phyloP scores from a whole-genome alignment of 495 filamentous ascomycete genomes.

The Xylaria venustula region DNA sequence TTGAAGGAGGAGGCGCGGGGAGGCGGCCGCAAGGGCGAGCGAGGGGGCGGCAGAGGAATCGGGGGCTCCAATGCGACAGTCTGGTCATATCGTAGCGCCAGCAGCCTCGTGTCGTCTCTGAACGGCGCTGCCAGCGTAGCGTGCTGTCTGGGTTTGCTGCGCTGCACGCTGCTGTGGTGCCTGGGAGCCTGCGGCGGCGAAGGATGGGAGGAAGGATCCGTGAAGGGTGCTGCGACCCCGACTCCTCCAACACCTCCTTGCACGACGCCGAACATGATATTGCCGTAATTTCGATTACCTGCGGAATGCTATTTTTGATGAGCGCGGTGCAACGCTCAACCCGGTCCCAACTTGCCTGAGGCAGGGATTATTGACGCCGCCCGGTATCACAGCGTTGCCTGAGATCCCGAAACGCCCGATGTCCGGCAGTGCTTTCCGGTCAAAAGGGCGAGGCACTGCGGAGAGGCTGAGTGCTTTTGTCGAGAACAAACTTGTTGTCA shows the following conservation, averaged over 20 bases:
- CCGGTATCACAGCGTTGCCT: slow-evolving; percentile 7
- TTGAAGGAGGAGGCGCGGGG: slow-evolving; percentile 27
- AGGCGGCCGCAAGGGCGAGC: slow-evolving; percentile 28
- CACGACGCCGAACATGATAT: slow-evolving; percentile 6
- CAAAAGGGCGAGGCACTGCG: neutral
- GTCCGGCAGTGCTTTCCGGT: neutral
- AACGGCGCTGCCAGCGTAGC: slow-evolving; percentile 36
- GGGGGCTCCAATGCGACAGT: slow-evolving; percentile 55
- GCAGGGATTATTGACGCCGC: neutral
- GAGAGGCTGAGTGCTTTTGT: neutral
- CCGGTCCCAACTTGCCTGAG: neutral
- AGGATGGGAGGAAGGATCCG: slow-evolving; percentile 8
- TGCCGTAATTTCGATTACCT: neutral
- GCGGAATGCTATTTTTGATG: slow-evolving; percentile 1
- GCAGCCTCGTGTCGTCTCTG: slow-evolving; percentile 47
- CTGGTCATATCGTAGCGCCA: slow-evolving; percentile 56
- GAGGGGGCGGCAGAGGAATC: slow-evolving; percentile 49
- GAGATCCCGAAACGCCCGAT: neutral
- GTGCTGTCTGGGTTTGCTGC: slow-evolving; percentile 23
- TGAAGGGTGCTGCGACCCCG: neutral
- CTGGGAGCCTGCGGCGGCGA: neutral
- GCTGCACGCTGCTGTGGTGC: slow-evolving; percentile 32
- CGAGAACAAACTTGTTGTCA: neutral
- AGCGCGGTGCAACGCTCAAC: neutral
- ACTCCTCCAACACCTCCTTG: slow-evolving; percentile 5